phyloP scores from a whole-genome alignment of 305 asterid species.

The Fraxinus baroniana region DNA sequence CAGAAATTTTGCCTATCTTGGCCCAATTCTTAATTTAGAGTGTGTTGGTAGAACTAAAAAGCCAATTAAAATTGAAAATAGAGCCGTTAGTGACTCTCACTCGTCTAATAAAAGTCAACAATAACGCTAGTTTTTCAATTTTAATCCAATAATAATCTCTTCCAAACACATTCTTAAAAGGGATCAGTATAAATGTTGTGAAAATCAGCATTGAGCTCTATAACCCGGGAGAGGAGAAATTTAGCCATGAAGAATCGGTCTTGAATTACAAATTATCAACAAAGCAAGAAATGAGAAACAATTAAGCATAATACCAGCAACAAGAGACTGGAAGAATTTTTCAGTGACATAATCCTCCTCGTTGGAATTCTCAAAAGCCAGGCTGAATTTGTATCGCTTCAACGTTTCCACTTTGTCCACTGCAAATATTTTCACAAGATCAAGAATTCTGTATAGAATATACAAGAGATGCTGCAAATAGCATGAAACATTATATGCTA shows the following conservation, averaged over 20 bases:
- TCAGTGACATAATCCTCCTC: slow-evolving; percentile 99
- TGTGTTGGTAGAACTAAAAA: no score
- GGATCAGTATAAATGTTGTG: neutral
- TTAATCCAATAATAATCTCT: no score
- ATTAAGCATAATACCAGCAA: slow-evolving; percentile 65
- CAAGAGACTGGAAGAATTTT: slow-evolving; percentile 93
- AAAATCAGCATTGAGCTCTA: neutral
- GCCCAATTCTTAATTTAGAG: neutral
- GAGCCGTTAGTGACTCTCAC: no score
- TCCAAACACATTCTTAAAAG: neutral
- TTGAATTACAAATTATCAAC: slow-evolving; percentile 14
- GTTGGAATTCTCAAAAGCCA: slow-evolving; percentile 95
- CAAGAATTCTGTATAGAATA: neutral
- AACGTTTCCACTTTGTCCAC: slow-evolving; percentile 83
- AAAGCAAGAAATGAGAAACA: neutral
- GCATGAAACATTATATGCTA: neutral
- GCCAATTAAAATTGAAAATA: no score
- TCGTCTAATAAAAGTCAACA: no score
- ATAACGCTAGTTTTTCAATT: no score
- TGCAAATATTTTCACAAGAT: slow-evolving; percentile 36
- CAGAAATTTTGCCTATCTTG: neutral
- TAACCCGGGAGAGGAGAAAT: neutral
- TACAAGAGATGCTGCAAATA: neutral
- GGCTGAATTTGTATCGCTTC: slow-evolving; percentile 85
- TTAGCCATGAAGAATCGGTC: neutral